Base-by-base conservation (phyloP, 805 yeast genomes). In the Candida ficus region DNA sequence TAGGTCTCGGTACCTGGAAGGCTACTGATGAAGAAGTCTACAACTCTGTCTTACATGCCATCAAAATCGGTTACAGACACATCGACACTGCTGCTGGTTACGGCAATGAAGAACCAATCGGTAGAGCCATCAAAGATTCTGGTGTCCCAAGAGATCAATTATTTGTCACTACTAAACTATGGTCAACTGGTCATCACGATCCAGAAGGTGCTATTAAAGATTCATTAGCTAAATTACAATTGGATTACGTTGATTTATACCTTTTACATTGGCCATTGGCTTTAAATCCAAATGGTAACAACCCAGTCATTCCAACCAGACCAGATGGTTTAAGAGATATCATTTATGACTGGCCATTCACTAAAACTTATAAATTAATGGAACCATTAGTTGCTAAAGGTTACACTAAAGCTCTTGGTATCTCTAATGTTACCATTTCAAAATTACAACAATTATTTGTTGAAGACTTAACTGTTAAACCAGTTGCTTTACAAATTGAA, bases 191-290 rank as follows among this genome's bases (percentile, higher is more conserved):
- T 40, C 53, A 49, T 26, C 68, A 70, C 48, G 56, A 62, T 35
- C 80, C 80, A 12, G 74, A 56, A 33, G 63, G 56, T 20, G 83
- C 83, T 7, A 61, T 85, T 31, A 71, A 76, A 1, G n/a, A 19
- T 3, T 36, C 44, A 5, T 36, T 41, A 16, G 25, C 28, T 7
- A 41, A 35, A 20, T 33, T 41, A 28, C 39, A 33, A n/a, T 57
- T 84, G 50, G 93, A 82, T 38, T 87, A 87, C 54, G 81, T 87
- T 39, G 95, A 87, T 57, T 66, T 86, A 44, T 78, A 80, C 56
- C 69, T 87, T 54, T 71, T 86, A 58, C 95, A 87, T 62, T 87
- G 95, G 95, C 95, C 95, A 7, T 72, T 75, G 25, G 67, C 81
- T 20, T 35, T 28, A 17, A 34, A 41, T 29, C 56, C 20, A 46